Conservation (phyloP, 768 basidiomycete genomes). For the Tylopilus intermedius region DNA sequence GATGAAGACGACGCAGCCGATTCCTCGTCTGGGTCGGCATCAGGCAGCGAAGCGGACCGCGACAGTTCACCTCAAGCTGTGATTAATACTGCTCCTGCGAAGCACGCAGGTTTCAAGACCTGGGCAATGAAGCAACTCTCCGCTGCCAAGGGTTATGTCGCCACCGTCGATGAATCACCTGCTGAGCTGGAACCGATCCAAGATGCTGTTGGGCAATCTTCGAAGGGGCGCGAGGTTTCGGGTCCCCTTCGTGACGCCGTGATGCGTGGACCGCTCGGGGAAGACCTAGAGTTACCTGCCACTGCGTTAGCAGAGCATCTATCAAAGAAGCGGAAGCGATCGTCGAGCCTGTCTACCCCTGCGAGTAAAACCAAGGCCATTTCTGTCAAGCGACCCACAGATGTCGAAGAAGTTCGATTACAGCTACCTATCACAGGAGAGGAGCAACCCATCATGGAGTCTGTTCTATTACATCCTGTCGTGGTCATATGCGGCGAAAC, state of each 20-base stretch:
- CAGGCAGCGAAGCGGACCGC: slow-evolving; percentile 17
- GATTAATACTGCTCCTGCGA: slow-evolving; percentile 23
- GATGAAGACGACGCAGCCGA: slow-evolving; percentile 21
- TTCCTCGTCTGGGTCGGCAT: slow-evolving; percentile 9
- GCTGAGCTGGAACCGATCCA: slow-evolving; percentile 11
- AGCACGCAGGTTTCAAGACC: slow-evolving; percentile 68
- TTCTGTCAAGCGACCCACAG: slow-evolving; percentile 56
- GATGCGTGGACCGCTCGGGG: slow-evolving; percentile 79
- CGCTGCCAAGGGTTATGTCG: slow-evolving; percentile 37
- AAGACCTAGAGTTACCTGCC: slow-evolving; percentile 58
- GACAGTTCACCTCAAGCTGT: slow-evolving; percentile 14
- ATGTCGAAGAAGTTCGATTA: slow-evolving; percentile 72
- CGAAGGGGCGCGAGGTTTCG: slow-evolving; percentile 48
- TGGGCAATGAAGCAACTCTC: slow-evolving; percentile 84
- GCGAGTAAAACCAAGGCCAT: slow-evolving; percentile 40
- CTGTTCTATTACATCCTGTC: slow-evolving; percentile 79
- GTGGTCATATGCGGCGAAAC: slow-evolving; percentile 81
- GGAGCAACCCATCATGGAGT: slow-evolving; percentile 92
- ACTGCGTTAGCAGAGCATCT: slow-evolving; percentile 57
- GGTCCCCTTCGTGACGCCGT: slow-evolving; percentile 29
- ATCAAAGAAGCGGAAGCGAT: slow-evolving; percentile 6
- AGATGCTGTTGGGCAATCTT: slow-evolving; percentile 6
- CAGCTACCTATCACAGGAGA: slow-evolving; percentile 86
- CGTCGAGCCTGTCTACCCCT: slow-evolving; percentile 6
- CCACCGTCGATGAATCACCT: slow-evolving; percentile 10